A percentile compares a stretch with the other conserved stretches of the same genome.
phyloP scores from a whole-genome alignment of 1,284 basidiomycete species.

The Ceratobasidium theobromae region DNA sequence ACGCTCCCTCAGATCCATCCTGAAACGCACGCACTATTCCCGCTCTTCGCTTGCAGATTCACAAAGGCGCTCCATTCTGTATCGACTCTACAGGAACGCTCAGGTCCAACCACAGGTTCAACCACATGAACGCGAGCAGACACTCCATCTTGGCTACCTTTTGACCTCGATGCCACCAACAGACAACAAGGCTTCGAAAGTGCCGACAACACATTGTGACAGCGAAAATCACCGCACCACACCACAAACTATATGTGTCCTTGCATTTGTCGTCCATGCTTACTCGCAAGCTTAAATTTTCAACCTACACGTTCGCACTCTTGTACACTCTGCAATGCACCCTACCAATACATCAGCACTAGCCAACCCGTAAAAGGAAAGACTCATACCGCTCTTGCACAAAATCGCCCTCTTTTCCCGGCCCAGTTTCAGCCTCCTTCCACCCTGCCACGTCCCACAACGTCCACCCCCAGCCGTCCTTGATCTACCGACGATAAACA shows the following conservation, averaged over 20 bases:
- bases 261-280: too few relatives aligned
- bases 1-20: background rate
- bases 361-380: background rate
- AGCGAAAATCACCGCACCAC: background rate
- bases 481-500: constrained; percentile 52
- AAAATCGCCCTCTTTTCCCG: constrained; percentile 49
- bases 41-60: too few relatives aligned
- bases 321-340: constrained; percentile 53
- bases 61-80: too few relatives aligned
- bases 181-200: constrained; percentile 30
- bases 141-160: constrained; percentile 12
- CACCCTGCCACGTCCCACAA: constrained; percentile 66
- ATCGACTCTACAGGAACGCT: too few relatives aligned
- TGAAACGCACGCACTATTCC: too few relatives aligned
- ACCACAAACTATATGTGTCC: background rate
- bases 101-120: background rate
- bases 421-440: constrained; percentile 49
- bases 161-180: constrained; percentile 21
- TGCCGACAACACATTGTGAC: too few relatives aligned
- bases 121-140: background rate
- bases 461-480: constrained; percentile 71
- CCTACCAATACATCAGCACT: constrained; percentile 39
- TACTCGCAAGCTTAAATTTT: too few relatives aligned
- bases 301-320: constrained; percentile 24
- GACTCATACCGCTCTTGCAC: constrained; percentile 58